Percentiles rank a stretch among this genome's conserved stretches.
Evolutionary conservation across 495 filamentous ascomycete genomes (phyloP).

Genomic region (Aspergillus sclerotioniger): DNA sequence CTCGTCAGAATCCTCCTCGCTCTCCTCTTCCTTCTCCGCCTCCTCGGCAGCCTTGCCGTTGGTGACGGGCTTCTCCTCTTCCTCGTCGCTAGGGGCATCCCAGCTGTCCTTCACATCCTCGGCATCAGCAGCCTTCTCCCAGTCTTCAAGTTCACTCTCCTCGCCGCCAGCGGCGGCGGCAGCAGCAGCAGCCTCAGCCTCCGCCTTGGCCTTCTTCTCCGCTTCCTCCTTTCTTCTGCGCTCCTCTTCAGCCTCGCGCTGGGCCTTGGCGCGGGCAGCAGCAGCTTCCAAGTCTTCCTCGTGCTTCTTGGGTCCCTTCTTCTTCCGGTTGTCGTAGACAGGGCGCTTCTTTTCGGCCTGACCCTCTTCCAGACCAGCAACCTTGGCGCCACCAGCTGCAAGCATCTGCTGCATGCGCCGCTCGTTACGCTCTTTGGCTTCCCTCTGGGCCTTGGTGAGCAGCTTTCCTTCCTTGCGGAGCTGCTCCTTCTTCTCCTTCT

Average conservation of each 20-base stretch:
- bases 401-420: conserved; percentile 93
- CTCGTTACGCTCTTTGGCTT: conserved; percentile 79
- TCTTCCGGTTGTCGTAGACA: conserved; percentile 70
- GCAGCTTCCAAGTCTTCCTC: conserved; percentile 70
- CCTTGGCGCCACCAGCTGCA: conserved; percentile 71
- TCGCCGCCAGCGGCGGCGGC: conserved; percentile 57
- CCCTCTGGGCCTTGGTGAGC: conserved; percentile 89
- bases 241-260: conserved; percentile 65
- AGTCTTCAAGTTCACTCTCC: conserved; percentile 71
- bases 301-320: conserved; percentile 69
- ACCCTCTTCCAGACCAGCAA: conserved; percentile 66
- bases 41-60: conserved; percentile 29
- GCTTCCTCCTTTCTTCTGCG: conserved; percentile 63
- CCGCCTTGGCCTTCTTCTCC: conserved; percentile 61
- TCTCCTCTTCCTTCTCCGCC: conserved; percentile 28
- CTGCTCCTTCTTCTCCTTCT: conserved; percentile 93
- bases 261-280: conserved; percentile 58
- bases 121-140: conserved; percentile 81
- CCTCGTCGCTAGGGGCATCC: conserved; percentile 85
- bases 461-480: conserved; percentile 94
- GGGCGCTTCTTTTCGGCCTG: conserved; percentile 73
- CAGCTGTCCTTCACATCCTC: conserved; percentile 89
- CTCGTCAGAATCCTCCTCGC: conserved; percentile 44
- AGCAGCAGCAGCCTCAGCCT: conserved; percentile 54
- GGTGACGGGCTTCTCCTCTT: conserved; percentile 48